A percentile compares a stretch with the other conserved stretches of the same genome.
Evolutionary conservation across 441 rosid genomes (phyloP).

Genomic region (Metrosideros polymorpha): DNA sequence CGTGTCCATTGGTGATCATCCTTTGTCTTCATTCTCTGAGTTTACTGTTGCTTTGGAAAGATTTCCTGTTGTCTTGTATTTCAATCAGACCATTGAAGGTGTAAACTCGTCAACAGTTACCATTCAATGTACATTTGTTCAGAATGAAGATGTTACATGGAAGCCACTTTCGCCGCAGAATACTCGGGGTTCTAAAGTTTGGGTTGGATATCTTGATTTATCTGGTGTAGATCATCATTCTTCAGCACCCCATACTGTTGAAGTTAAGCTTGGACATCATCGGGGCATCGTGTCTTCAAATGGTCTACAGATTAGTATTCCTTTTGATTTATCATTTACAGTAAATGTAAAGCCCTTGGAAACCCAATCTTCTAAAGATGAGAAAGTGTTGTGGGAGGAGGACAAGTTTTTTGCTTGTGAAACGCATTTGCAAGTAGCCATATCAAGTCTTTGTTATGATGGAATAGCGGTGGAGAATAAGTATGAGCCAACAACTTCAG

Average conservation of each 20-base stretch:
- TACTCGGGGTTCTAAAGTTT: slow-evolving; percentile 37
- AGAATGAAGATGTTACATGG: slow-evolving; percentile 45
- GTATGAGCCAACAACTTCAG: slow-evolving; percentile 14
- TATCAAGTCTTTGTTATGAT: slow-evolving; percentile 15
- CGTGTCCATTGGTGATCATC: slow-evolving; percentile 10
- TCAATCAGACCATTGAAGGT: slow-evolving; percentile 68
- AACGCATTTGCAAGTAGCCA: slow-evolving; percentile 14
- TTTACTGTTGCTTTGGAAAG: slow-evolving; percentile 27
- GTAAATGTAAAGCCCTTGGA: slow-evolving; percentile 21
- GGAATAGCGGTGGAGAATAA: slow-evolving; percentile 18
- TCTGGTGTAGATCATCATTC: slow-evolving; percentile 14
- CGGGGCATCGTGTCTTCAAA: slow-evolving; percentile 59
- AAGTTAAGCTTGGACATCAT: slow-evolving; percentile 52
- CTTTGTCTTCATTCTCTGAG: slow-evolving; percentile 22
- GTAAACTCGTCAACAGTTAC: slow-evolving; percentile 51
- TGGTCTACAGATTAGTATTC: slow-evolving; percentile 31
- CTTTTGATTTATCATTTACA: slow-evolving; percentile 37
- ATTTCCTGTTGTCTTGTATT: slow-evolving; percentile 69
- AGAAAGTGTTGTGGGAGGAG: slow-evolving; percentile 41
- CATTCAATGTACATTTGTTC: slow-evolving; percentile 23
- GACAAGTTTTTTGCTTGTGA: slow-evolving; percentile 26
- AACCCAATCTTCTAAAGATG: slow-evolving; percentile 16
- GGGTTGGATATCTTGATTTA: slow-evolving; percentile 49
- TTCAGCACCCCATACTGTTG: slow-evolving; percentile 25
- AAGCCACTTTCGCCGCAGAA: slow-evolving; percentile 38